A percentile compares a stretch with the other conserved stretches of the same genome.
Conservation (phyloP, 139 green algal genomes). For the Deuterostichococcus epilithicus region DNA sequence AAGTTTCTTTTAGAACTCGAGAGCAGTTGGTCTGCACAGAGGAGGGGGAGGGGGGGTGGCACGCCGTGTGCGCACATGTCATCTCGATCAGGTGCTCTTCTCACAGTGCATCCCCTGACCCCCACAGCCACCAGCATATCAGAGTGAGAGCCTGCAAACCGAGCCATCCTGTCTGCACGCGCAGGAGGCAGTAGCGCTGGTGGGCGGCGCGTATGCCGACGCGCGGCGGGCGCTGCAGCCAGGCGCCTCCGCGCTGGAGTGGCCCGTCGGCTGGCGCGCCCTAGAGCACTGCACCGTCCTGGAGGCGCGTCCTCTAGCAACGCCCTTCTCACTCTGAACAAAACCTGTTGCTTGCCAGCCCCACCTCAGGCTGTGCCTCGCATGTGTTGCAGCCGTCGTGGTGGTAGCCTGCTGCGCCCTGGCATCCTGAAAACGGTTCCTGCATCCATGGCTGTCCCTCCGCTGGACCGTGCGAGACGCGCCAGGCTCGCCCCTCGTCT, state of each 20-base stretch:
- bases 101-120: no score
- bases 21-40: neutral
- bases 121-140: no score
- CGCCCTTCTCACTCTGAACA: no score
- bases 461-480: no score
- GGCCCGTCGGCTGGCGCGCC: neutral
- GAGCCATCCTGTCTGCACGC: no score
- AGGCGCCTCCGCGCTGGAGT: neutral
- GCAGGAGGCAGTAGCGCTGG: neutral
- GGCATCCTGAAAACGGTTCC: no score
- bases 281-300: neutral
- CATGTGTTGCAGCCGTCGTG: neutral
- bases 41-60: neutral
- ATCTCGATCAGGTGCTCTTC: no score
- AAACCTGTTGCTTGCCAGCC: neutral
- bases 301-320: neutral
- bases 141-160: no score
- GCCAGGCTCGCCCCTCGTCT: neutral
- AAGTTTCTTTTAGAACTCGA: slow-evolving; percentile 6
- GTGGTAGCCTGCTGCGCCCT: neutral
- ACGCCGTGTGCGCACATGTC: no score
- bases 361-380: neutral
- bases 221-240: neutral
- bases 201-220: neutral
- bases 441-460: no score